Conservation (phyloP, 257 asterid genomes). For the Nicotiana attenuata region DNA sequence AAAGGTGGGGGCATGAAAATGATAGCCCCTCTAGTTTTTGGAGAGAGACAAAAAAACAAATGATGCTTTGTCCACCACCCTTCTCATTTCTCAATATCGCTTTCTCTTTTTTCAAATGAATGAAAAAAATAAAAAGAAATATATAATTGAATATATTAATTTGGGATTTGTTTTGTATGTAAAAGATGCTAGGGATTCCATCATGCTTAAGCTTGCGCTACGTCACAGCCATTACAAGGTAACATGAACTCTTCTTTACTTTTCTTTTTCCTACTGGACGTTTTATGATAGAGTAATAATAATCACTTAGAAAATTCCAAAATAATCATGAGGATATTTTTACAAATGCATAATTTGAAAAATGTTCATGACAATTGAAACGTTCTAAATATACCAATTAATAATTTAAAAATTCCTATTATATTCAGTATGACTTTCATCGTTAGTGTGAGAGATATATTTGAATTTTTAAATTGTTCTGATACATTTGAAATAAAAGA, state of each 20-base stretch:
- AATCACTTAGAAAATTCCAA: no score
- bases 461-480: no score
- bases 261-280: neutral
- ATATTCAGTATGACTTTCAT: no score
- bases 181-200: neutral
- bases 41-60: neutral
- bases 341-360: no score
- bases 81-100: neutral
- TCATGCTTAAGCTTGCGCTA: conserved; percentile 8
- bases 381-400: no score
- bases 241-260: neutral
- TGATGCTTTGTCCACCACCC: conserved; percentile 4
- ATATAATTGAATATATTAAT: neutral
- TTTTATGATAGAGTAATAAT: neutral
- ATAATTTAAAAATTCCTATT: no score
- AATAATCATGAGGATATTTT: no score
- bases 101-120: neutral
- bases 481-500: no score
- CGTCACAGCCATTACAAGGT: neutral
- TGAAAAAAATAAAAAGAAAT: neutral
- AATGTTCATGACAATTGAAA: no score
- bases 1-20: neutral
- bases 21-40: neutral
- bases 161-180: neutral
- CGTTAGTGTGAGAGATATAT: no score